Percentiles rank a stretch among this genome's conserved stretches.
Evolutionary conservation across 805 yeast species (phyloP).

Genomic region (Saccharomyces eubayanus): DNA sequence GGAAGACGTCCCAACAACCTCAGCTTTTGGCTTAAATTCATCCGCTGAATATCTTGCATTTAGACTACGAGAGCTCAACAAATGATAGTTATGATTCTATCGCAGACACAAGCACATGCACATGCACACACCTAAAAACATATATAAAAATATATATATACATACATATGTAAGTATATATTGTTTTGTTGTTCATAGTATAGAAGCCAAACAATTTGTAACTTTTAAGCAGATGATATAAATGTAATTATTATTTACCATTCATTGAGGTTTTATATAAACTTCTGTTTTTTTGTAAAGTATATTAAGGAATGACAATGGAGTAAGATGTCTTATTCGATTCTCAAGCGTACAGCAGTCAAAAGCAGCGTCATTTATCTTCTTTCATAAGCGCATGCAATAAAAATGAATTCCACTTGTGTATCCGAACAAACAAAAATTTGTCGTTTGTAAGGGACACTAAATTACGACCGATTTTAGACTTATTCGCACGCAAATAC

Average conservation of each 20-base stretch:
- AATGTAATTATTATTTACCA: not conserved
- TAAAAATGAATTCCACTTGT: constrained; percentile 54
- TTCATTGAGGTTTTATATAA: not conserved
- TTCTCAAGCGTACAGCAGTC: not conserved
- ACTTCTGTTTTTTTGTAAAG: not conserved
- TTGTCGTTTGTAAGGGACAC: constrained; percentile 47
- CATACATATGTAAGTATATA: not conserved
- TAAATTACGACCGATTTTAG: constrained; percentile 48
- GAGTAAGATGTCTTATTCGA: not conserved
- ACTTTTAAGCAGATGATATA: not conserved
- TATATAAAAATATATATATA: not conserved
- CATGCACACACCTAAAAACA: not conserved
- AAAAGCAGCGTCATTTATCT: not conserved
- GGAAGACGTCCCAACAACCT: constrained; percentile 17
- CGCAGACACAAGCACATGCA: not conserved
- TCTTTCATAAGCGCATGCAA: constrained; percentile 24
- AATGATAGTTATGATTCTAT: not conserved
- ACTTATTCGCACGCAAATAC: constrained; percentile 47
- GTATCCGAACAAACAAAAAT: constrained; percentile 45
- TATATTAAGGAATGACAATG: not conserved
- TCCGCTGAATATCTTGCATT: constrained; percentile 67
- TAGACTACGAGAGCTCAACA: constrained; percentile 27
- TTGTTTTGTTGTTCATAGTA: not conserved
- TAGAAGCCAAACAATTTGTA: not conserved
- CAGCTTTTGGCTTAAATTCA: constrained; percentile 40